Base-by-base conservation (phyloP, 345 rosid species). In the Populus tremula region DNA sequence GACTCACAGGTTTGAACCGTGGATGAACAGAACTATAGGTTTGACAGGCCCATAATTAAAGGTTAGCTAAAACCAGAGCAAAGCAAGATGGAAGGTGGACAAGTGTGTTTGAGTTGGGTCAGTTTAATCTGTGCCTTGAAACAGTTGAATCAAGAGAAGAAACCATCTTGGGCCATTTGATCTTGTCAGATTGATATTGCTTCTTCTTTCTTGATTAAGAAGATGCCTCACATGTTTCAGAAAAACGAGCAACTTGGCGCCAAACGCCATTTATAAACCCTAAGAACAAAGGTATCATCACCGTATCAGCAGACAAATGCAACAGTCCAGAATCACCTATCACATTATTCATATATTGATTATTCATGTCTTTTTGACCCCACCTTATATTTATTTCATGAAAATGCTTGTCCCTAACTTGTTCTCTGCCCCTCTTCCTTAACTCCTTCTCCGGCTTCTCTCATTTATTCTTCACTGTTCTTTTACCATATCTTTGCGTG, bases 241-340 rank as follows among this genome's bases (percentile, higher is more conserved):
- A n/a, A 56, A 56, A 29, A n/a, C 10, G 13, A 56, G 63, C 14
- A 59, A 9, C 64, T 23, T n/a, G 64, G 64, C 11, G 64, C 23
- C 64, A 23, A 9, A 1, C 29, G 9, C 29, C 29, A 41, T 41
- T 41, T 2, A 41, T 10, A 41, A 56, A 56, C 63, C 63, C 63
- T 56, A n/a, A 23, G 5, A 56, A 1, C 63, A 3, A 12, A 56
- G 27, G 63, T 1, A n/a, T 20, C 23, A 67, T 5, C 70, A 1
- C 13, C 25, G 35, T 38, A 68, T 39, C 20, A 71, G 49, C 70
- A 71, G 81, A 77, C 78, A 79, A 70, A 11, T 25, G 59, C 59
- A 68, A 59, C 73, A 67, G 67, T 45, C 83, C 73, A 74, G 25
- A 66, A 83, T 86, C 86, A 82, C 35, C 84, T 59, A 13, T 59